Evolutionary conservation across 2,329 filamentous ascomycete species (phyloP).

Genomic region (Didymella keratinophila): DNA sequence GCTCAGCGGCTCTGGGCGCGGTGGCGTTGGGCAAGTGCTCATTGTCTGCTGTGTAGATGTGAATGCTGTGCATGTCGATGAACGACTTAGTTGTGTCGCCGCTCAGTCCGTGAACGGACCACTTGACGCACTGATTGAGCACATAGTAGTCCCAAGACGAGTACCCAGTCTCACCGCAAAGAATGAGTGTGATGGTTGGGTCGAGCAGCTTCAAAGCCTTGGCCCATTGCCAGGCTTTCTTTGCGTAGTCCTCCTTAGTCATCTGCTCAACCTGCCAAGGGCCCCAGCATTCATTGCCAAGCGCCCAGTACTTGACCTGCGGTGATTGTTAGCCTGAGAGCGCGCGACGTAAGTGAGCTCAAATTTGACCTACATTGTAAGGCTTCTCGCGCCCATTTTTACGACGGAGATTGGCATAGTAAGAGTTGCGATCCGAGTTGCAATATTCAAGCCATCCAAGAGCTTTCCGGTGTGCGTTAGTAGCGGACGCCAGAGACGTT

Average conservation of each 20-base stretch:
- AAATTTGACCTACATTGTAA: constrained; percentile 63
- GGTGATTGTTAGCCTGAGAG: constrained; percentile 5
- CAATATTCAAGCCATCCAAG: constrained; percentile 88
- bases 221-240: constrained; percentile 74
- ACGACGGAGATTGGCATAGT: constrained; percentile 82
- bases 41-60: constrained; percentile 74
- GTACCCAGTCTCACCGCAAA: constrained; percentile 76
- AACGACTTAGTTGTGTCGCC: constrained; percentile 58
- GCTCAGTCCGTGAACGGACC: constrained; percentile 59
- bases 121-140: constrained; percentile 71
- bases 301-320: constrained; percentile 79
- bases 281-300: constrained; percentile 78
- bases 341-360: too few relatives aligned
- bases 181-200: constrained; percentile 72
- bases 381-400: constrained; percentile 78
- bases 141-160: constrained; percentile 77
- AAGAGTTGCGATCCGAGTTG: constrained; percentile 77
- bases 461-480: constrained; percentile 52
- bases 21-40: constrained; percentile 51
- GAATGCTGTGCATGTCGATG: constrained; percentile 83
- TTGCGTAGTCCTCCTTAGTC: constrained; percentile 74
- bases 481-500: constrained; percentile 20
- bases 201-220: constrained; percentile 77
- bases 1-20: constrained; percentile 73
- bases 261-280: constrained; percentile 73